A percentile compares a stretch with the other conserved stretches of the same genome.
These are phyloP conservation scores for Saturnispora gosingensis DNA, from an alignment of 805 yeast species.

Conservation along the genomic window DNA sequence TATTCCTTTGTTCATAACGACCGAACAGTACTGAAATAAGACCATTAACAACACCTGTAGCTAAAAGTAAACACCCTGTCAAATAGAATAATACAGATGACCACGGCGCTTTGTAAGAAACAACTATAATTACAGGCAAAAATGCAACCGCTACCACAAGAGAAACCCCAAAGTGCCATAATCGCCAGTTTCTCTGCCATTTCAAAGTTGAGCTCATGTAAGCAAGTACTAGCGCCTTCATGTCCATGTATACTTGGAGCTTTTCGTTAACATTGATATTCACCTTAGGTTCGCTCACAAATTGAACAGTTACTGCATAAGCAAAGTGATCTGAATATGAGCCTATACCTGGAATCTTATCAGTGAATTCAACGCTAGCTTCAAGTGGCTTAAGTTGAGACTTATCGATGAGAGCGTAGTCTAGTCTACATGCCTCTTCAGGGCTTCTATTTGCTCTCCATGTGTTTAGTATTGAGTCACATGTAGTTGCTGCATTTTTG, in stretches of 20 bases:
- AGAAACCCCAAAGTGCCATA: constrained; percentile 52
- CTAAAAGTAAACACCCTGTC: constrained; percentile 43
- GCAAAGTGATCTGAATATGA: constrained; percentile 94
- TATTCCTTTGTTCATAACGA: constrained; percentile 66
- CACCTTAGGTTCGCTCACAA: not conserved
- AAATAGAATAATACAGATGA: constrained; percentile 58
- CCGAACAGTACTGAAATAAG: constrained; percentile 74
- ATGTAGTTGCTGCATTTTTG: constrained; percentile 69
- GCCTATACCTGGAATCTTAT: constrained; percentile 53
- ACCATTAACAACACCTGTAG: constrained; percentile 68
- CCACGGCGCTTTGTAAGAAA: constrained; percentile 46
- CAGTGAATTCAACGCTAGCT: constrained; percentile 73
- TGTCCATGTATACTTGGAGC: constrained; percentile 37
- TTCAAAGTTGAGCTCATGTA: constrained; percentile 43
- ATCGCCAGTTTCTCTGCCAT: constrained; percentile 58
- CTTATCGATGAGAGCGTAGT: constrained; percentile 75
- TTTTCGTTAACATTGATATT: constrained; percentile 6
- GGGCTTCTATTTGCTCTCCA: constrained; percentile 57
- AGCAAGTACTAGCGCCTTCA: constrained; percentile 35
- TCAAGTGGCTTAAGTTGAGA: constrained; percentile 39
- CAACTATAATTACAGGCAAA: constrained; percentile 49
- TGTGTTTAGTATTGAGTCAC: constrained; percentile 80
- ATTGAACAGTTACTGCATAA: constrained; percentile 38
- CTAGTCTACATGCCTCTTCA: constrained; percentile 78
- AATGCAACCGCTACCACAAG: constrained; percentile 43